phyloP scores from a whole-genome alignment of 2,329 filamentous ascomycete genomes.

The Talaromyces pinophilus region DNA sequence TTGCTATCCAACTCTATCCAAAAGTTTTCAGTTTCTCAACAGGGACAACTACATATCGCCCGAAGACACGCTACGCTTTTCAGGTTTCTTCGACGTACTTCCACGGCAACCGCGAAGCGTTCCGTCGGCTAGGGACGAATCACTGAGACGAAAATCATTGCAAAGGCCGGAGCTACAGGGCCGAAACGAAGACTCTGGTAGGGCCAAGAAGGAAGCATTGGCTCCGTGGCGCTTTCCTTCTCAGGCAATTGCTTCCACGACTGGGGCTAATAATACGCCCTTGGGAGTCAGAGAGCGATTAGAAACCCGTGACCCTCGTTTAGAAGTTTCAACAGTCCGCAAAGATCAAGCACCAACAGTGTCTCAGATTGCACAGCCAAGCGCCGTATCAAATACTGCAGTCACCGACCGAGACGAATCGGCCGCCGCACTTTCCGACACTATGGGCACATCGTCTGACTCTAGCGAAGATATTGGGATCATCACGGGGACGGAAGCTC shows the following conservation, averaged over 20 bases:
- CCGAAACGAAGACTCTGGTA: slow-evolving; percentile 11
- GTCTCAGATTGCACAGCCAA: background rate
- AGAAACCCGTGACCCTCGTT: background rate
- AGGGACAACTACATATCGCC: too few species aligned
- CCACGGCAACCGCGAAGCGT: background rate
- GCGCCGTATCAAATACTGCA: background rate
- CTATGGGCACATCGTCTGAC: slow-evolving; percentile 3
- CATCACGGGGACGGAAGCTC: background rate
- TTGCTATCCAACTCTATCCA: slow-evolving; percentile 34
- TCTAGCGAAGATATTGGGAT: background rate
- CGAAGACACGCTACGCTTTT: background rate
- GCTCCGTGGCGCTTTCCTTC: background rate
- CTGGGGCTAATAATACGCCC: background rate
- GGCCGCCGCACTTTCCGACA: background rate
- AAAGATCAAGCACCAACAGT: background rate
- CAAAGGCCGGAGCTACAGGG: slow-evolving; percentile 22
- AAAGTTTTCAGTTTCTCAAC: slow-evolving; percentile 29
- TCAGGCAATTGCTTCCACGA: background rate
- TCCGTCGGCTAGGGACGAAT: background rate
- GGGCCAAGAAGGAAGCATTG: background rate
- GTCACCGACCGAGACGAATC: background rate
- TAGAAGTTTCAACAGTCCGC: background rate
- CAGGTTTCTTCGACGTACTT: slow-evolving; percentile 12
- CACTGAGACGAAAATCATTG: background rate
- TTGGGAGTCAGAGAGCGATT: background rate